A percentile compares a stretch with the other conserved stretches of the same genome.
phyloP scores from a whole-genome alignment of 305 asterid genomes.

The Fraxinus floribunda region DNA sequence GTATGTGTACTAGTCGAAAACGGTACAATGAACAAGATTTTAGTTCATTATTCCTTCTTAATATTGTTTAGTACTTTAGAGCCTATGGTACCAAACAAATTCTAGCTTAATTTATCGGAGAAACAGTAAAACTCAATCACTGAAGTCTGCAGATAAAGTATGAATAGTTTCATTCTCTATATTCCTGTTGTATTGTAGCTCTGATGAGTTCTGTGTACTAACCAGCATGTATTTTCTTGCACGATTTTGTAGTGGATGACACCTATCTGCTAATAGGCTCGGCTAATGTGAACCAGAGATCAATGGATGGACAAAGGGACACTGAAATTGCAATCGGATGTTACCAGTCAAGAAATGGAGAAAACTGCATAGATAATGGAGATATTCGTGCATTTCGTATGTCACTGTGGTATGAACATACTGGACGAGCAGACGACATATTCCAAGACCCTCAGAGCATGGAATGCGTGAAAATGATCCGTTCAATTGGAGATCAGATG shows the following conservation, averaged over 20 bases:
- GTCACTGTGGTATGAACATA: conserved; percentile 89
- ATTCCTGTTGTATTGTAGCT: neutral
- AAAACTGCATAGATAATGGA: conserved; percentile 27
- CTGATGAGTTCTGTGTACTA: conserved; percentile 11
- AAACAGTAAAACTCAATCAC: neutral
- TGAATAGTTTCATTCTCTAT: neutral
- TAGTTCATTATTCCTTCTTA: neutral
- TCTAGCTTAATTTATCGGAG: neutral
- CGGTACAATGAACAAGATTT: neutral
- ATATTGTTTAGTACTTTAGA: neutral
- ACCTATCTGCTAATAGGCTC: conserved; percentile 74
- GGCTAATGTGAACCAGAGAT: conserved; percentile 85
- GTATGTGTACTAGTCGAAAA: neutral
- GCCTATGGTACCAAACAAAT: neutral
- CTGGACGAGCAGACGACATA: conserved; percentile 47
- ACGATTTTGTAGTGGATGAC: conserved; percentile 67
- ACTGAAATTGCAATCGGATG: conserved; percentile 92
- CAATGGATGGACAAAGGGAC: conserved; percentile 94
- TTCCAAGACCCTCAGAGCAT: conserved; percentile 55
- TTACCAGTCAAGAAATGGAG: conserved; percentile 50
- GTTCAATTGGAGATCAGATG: conserved; percentile 65
- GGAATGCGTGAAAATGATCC: conserved; percentile 53
- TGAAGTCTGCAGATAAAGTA: neutral
- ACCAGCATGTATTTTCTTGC: neutral
- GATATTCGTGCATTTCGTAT: conserved; percentile 64